A percentile compares a stretch with the other conserved stretches of the same genome.
phyloP scores from a whole-genome alignment of 306 rosid genomes.

The Erythrophleum fordii region DNA sequence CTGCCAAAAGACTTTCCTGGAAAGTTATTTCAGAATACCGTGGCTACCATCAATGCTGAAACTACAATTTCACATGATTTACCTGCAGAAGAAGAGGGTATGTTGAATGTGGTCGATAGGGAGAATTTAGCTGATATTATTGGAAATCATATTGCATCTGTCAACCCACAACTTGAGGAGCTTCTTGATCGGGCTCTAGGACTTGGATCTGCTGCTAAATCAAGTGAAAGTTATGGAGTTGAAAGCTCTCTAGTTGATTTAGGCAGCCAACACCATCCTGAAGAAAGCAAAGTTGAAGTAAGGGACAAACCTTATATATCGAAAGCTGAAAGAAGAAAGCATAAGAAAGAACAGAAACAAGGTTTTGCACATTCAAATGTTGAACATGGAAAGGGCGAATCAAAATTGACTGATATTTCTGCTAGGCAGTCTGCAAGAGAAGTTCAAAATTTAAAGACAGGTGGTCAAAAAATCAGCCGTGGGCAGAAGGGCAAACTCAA shows the following conservation, averaged over 20 bases:
- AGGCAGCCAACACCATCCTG: conserved; percentile 48
- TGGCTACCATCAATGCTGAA: conserved; percentile 35
- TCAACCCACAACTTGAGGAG: conserved; percentile 83
- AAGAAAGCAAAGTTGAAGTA: conserved; percentile 57
- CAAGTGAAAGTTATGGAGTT: conserved; percentile 53
- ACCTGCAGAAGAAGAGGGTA: conserved; percentile 40
- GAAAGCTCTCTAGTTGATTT: conserved; percentile 60
- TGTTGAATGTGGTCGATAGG: conserved; percentile 41
- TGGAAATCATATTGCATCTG: conserved; percentile 57
- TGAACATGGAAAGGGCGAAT: conserved; percentile 51
- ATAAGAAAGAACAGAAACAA: conserved; percentile 72
- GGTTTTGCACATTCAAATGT: conserved; percentile 50
- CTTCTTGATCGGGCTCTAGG: conserved; percentile 91
- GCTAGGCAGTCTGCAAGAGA: conserved; percentile 54
- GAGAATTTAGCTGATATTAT: conserved; percentile 46
- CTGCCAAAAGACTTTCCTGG: conserved; percentile 36
- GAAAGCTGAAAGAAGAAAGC: conserved; percentile 93
- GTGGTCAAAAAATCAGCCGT: conserved; percentile 73
- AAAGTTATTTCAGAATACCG: conserved; percentile 44
- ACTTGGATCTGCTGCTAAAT: conserved; percentile 76
- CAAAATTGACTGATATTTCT: conserved; percentile 49
- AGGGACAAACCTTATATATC: conserved; percentile 89
- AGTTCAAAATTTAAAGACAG: conserved; percentile 55
- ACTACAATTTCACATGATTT: conserved; percentile 45
- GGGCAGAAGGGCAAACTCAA: conserved; percentile 89